Evolutionary conservation across 306 rosid genomes (phyloP).

Genomic region (Inga oerstediana): DNA sequence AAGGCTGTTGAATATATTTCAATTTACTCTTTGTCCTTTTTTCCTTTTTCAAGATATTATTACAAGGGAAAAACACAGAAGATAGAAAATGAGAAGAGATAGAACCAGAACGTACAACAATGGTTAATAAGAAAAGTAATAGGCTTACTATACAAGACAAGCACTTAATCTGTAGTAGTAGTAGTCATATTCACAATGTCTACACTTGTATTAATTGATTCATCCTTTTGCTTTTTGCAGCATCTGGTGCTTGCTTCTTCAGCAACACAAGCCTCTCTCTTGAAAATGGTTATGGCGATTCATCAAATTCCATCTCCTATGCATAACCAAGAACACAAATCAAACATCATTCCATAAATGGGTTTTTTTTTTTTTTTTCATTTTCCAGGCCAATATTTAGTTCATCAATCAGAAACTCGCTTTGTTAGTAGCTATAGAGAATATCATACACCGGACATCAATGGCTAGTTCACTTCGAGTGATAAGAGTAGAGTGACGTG

Average conservation of each 20-base stretch:
- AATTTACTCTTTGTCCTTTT: conserved; percentile 31
- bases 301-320: conserved; percentile 91
- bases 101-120: conserved; percentile 49
- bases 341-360: neutral
- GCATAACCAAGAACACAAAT: conserved; percentile 27
- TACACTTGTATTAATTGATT: conserved; percentile 20
- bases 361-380: neutral
- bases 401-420: conserved; percentile 14
- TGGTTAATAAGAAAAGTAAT: conserved; percentile 42
- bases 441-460: neutral
- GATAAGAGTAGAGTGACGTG: neutral
- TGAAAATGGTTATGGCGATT: conserved; percentile 60
- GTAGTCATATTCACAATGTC: conserved; percentile 55
- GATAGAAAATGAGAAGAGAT: conserved; percentile 19
- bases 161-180: conserved; percentile 40
- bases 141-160: conserved; percentile 52
- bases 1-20: conserved; percentile 17
- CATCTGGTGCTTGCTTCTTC: conserved; percentile 55
- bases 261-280: conserved; percentile 42
- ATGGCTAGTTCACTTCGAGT: neutral
- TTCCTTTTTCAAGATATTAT: conserved; percentile 12
- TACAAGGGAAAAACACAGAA: neutral
- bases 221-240: conserved; percentile 32
- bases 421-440: neutral
- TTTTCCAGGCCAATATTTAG: neutral